A percentile compares a stretch with the other conserved stretches of the same genome.
Conservation (phyloP, 169 alveolate species). For the Plasmodium cynomolgi region DNA sequence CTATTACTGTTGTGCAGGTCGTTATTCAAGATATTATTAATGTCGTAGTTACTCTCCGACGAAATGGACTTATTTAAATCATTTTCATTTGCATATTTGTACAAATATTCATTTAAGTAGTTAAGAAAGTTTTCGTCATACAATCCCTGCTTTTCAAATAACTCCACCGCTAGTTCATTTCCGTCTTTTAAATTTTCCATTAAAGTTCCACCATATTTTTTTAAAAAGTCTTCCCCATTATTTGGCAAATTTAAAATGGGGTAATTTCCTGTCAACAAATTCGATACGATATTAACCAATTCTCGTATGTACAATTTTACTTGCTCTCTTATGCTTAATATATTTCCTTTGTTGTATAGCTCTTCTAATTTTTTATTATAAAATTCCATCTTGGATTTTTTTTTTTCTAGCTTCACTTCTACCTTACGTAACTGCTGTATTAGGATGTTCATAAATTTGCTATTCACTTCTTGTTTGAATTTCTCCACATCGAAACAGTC, state of each 20-base stretch:
- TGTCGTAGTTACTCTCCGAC: conserved; percentile 43
- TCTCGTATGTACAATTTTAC: conserved; percentile 88
- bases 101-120: conserved; percentile 78
- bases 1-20: background rate
- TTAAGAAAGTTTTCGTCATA: conserved; percentile 86
- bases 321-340: conserved; percentile 83
- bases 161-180: conserved; percentile 85
- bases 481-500: conserved; percentile 83
- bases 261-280: conserved; percentile 90
- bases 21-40: conserved; percentile 22
- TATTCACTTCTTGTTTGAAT: conserved; percentile 85
- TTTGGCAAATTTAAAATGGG: conserved; percentile 88
- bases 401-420: conserved; percentile 84
- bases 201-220: conserved; percentile 88
- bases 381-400: conserved; percentile 82
- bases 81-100: conserved; percentile 77
- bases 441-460: conserved; percentile 86
- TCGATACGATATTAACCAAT: conserved; percentile 86
- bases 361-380: conserved; percentile 77
- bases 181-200: conserved; percentile 90
- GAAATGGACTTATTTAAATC: conserved; percentile 27
- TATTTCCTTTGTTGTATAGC: conserved; percentile 80
- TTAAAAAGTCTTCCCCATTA: conserved; percentile 86
- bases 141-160: conserved; percentile 85
- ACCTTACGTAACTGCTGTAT: conserved; percentile 83